A percentile compares a stretch with the other conserved stretches of the same genome.
Evolutionary conservation across 805 yeast genomes (phyloP).

Genomic region (Pichia deserticola): DNA sequence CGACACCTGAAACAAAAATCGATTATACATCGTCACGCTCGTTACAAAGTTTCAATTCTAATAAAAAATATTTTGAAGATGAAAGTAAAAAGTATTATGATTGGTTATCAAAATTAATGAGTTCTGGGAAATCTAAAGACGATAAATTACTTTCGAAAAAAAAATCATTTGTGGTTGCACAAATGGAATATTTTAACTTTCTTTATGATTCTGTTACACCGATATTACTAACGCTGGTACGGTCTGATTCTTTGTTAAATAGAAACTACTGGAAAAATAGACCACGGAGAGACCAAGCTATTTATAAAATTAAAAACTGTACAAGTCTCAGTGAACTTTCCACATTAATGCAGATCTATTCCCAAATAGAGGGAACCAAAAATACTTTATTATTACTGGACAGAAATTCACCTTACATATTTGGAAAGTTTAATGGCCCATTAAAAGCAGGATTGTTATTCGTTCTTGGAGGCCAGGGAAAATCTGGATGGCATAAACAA

Average conservation of each 20-base stretch:
- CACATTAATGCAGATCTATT: constrained; percentile 35
- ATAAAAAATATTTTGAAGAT: constrained; percentile 28
- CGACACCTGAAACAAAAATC: constrained; percentile 2
- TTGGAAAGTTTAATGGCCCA: constrained; percentile 1
- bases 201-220: constrained; percentile 22
- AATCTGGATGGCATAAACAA: constrained; percentile 79
- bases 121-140: constrained; percentile 28
- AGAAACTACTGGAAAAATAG: constrained; percentile 10
- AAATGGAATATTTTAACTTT: constrained; percentile 25
- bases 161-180: constrained; percentile 26
- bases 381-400: constrained; percentile 2
- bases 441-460: constrained; percentile 44
- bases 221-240: constrained; percentile 11
- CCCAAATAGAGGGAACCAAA: background rate
- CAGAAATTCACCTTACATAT: constrained; percentile 1
- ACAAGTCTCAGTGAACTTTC: constrained; percentile 19
- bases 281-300: constrained; percentile 13
- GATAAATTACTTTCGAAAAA: constrained; percentile 27
- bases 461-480: constrained; percentile 52
- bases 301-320: constrained; percentile 15
- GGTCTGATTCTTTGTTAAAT: background rate
- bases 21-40: background rate
- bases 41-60: constrained; percentile 7
- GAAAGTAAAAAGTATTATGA: constrained; percentile 31
- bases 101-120: constrained; percentile 28